phyloP scores from a whole-genome alignment of 495 filamentous ascomycete genomes.

The Halenospora varia region DNA sequence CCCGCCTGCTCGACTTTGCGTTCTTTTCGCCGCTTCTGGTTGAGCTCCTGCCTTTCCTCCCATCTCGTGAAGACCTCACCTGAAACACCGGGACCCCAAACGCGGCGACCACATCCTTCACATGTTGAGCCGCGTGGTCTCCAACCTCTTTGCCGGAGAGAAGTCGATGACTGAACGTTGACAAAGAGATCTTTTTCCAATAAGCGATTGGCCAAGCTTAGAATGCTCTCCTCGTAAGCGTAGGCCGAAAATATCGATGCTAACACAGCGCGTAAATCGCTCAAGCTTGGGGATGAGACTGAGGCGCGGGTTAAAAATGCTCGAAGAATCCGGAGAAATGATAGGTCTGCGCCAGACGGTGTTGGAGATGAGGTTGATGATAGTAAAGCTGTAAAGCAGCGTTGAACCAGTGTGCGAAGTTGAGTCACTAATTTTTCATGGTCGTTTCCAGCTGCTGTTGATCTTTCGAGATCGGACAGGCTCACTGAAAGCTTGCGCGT shows the following conservation, averaged over 20 bases:
- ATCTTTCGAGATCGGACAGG: slow-evolving; percentile 24
- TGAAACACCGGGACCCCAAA: slow-evolving; percentile 88
- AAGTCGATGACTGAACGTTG: slow-evolving; percentile 69
- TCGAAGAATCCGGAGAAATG: slow-evolving; percentile 85
- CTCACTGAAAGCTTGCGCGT: slow-evolving; percentile 44
- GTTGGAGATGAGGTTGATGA: slow-evolving; percentile 52
- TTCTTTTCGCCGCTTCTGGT: slow-evolving; percentile 35
- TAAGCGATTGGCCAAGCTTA: slow-evolving; percentile 78
- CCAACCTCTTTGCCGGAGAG: slow-evolving; percentile 84
- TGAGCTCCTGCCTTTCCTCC: slow-evolving; percentile 59
- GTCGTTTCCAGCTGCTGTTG: slow-evolving; percentile 31
- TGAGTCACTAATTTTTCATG: slow-evolving; percentile 55
- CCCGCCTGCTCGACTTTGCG: slow-evolving; percentile 22
- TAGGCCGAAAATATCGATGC: slow-evolving; percentile 91
- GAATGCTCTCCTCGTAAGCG: slow-evolving; percentile 84
- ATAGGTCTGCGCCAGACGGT: slow-evolving; percentile 47
- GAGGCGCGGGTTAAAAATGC: slow-evolving; percentile 86
- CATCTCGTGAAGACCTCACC: slow-evolving; percentile 76
- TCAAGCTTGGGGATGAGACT: slow-evolving; percentile 74
- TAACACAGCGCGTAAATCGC: slow-evolving; percentile 80
- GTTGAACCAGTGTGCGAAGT: slow-evolving; percentile 73
- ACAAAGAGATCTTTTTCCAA: slow-evolving; percentile 88
- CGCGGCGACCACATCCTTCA: slow-evolving; percentile 74
- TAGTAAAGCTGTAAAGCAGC: slow-evolving; percentile 84
- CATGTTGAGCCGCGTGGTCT: slow-evolving; percentile 79